phyloP scores from a whole-genome alignment of 805 yeast genomes.

The Cephaloascus fragrans region DNA sequence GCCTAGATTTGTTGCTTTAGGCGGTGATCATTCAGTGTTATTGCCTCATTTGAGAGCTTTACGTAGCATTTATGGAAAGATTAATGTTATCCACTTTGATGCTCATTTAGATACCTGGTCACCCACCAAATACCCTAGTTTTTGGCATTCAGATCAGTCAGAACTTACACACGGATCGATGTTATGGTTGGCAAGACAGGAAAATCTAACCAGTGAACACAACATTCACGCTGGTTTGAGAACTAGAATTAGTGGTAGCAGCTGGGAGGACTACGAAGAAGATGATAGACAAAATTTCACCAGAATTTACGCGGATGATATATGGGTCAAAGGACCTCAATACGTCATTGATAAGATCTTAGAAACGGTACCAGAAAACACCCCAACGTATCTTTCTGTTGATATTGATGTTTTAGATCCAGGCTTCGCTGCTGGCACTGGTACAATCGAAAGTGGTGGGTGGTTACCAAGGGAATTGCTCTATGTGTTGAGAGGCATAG shows the following conservation, averaged over 20 bases:
- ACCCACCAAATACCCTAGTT: slow-evolving; percentile 60
- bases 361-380: slow-evolving; percentile 45
- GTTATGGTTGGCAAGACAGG: slow-evolving; percentile 73
- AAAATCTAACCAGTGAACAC: slow-evolving; percentile 46
- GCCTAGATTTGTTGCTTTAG: slow-evolving; percentile 63
- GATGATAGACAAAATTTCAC: slow-evolving; percentile 63
- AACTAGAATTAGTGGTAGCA: slow-evolving; percentile 58
- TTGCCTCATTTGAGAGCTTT: slow-evolving; percentile 66
- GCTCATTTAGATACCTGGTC: slow-evolving; percentile 82
- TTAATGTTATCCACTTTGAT: slow-evolving; percentile 73
- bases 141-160: slow-evolving; percentile 46
- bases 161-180: slow-evolving; percentile 78
- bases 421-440: slow-evolving; percentile 49
- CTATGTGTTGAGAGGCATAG: slow-evolving; percentile 35
- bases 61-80: slow-evolving; percentile 48
- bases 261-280: slow-evolving; percentile 51
- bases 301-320: slow-evolving; percentile 63
- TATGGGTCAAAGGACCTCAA: slow-evolving; percentile 53
- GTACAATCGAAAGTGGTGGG: slow-evolving; percentile 53
- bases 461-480: slow-evolving; percentile 46
- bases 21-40: slow-evolving; percentile 77
- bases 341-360: slow-evolving; percentile 42
- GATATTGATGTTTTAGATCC: slow-evolving; percentile 62
- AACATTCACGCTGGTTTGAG: slow-evolving; percentile 74
- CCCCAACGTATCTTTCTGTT: slow-evolving; percentile 70